Evolutionary conservation across 139 green algal species (phyloP), one percentile per base, ranked within the genome.

Genomic region (Edaphochlamys debaryana): DNA sequence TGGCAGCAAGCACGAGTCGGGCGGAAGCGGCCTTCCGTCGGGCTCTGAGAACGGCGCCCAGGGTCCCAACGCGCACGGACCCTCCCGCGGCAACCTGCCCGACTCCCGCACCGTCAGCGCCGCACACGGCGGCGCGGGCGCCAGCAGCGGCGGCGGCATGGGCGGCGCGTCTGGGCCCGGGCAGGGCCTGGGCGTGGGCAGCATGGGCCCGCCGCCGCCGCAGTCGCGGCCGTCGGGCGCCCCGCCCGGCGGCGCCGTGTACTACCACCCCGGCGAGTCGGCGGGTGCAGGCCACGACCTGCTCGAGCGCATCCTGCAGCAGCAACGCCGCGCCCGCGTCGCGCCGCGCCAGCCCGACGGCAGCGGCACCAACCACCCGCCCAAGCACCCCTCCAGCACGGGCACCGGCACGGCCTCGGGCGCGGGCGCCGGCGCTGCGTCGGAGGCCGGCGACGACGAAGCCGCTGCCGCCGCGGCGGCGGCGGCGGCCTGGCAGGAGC

Each of bases 221-320:
- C 45, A 13, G 45, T 9, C 45, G 45, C 11, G 11, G 9, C 45
- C 45, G 45, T 9, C 45, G 11, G 17, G n/a, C 19, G 62, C 6
- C 29, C 62, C 11, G 25, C 67, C 40, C 13, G 77, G 77, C 36
- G 77, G 34, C 27, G 63, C 3, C 2, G 45, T 54, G 77, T 83
- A 56, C 45, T 83, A 74, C 45, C 32, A 67, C 23, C 77, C 63
- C 29, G 63, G 63, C 45, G 64, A 74, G 19, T 17, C 76, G 1
- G 63, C 64, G 32, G 64, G 66, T 9, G 66, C 20, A 2, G 36
- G 63, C 23, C 77, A 83, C 30, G 42, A 66, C 42, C 34, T 74
- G 48, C 32, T 83, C 8, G 64, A 67, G 27, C 42, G 32, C 41
- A 83, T 83, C 23, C 48, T 83, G 45, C 64, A 58, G 77, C 64